Evolutionary conservation across 495 filamentous ascomycete genomes (phyloP), one percentile per base, ranked within the genome.

Genomic region (Polyplosphaeria fusca): DNA sequence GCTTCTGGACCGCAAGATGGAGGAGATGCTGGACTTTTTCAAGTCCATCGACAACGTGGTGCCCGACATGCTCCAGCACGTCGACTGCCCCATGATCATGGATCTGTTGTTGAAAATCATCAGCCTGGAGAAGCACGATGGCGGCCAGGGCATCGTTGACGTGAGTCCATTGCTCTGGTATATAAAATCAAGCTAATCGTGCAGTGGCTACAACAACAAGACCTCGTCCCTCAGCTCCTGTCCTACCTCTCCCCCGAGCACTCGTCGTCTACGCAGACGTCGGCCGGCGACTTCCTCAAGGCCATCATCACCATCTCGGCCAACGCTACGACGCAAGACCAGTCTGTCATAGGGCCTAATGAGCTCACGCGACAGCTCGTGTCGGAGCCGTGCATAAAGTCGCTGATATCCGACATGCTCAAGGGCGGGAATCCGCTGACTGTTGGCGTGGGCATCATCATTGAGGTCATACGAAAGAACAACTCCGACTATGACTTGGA

Each of bases 401-500:
- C 79, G 43, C 79, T 99, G 13, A 88, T 96, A 52, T 74, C 76
- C 22, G 87, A 93, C 58, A 99, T 99, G 93, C 83, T 97, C 18
- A 81, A 84, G 27, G 93, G 93, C 24, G 94, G 93, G 37, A 97
- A 97, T 63, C 86, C 93, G 3, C 74, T 99, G 51, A 97, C 93
- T 1, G 95, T 97, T 35, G 94, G 93, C 18, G 93, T 99, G 25
- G 93, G 94, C 14, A 96, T 96, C 59, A 82, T 99, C 12, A 97
- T 99, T 60, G 93, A 99, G 70, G 93, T 99, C 24, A 99, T 99
- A 65, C 82, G 93, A 45, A 99, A 99, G 74, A 99, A 99, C 66
- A 99, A 99, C 67, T 97, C 94, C 0, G 93, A 99, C 70, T 99
- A 99, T 66, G 93, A 99, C 63, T 87, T 91, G 2, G 94, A 97